phyloP scores from a whole-genome alignment of 768 basidiomycete genomes.

The Leccinum disarticulatum region DNA sequence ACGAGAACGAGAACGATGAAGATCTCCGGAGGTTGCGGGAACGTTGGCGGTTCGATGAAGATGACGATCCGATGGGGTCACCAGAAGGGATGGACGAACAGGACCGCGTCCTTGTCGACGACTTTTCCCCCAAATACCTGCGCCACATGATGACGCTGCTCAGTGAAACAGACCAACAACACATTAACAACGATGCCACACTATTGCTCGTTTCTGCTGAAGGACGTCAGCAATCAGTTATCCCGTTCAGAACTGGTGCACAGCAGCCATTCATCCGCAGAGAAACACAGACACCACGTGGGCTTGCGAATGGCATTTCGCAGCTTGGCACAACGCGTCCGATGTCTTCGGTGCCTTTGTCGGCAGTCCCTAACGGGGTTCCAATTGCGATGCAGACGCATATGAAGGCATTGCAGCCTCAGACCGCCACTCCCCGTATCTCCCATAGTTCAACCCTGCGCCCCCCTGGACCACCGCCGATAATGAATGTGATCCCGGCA shows the following conservation, averaged over 20 bases:
- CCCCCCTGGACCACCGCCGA: slow-evolving; percentile 37
- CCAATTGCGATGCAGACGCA: slow-evolving; percentile 61
- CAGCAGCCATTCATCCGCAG: slow-evolving; percentile 31
- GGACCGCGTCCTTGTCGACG: slow-evolving; percentile 68
- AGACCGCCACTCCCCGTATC: slow-evolving; percentile 53
- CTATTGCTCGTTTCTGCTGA: slow-evolving; percentile 44
- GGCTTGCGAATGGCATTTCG: slow-evolving; percentile 26
- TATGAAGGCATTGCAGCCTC: slow-evolving; percentile 59
- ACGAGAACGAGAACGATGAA: slow-evolving; percentile 35
- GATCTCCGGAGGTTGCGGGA: slow-evolving; percentile 49
- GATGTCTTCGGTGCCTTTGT: slow-evolving; percentile 22
- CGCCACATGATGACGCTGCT: slow-evolving; percentile 56
- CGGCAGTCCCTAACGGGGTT: slow-evolving; percentile 41
- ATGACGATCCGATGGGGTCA: slow-evolving; percentile 56
- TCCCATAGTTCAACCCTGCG: slow-evolving; percentile 41
- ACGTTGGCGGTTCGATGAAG: slow-evolving; percentile 68
- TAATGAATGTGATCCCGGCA: slow-evolving; percentile 34
- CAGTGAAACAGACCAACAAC: slow-evolving; percentile 51
- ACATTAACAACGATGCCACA: slow-evolving; percentile 50
- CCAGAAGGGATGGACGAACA: slow-evolving; percentile 67
- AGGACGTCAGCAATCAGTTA: slow-evolving; percentile 48
- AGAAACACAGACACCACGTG: slow-evolving; percentile 25
- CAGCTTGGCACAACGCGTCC: slow-evolving; percentile 24
- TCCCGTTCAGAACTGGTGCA: slow-evolving; percentile 46
- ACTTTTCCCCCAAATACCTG: slow-evolving; percentile 62